Conservation (phyloP, 345 rosid genomes). For the Lumnitzera littorea region DNA sequence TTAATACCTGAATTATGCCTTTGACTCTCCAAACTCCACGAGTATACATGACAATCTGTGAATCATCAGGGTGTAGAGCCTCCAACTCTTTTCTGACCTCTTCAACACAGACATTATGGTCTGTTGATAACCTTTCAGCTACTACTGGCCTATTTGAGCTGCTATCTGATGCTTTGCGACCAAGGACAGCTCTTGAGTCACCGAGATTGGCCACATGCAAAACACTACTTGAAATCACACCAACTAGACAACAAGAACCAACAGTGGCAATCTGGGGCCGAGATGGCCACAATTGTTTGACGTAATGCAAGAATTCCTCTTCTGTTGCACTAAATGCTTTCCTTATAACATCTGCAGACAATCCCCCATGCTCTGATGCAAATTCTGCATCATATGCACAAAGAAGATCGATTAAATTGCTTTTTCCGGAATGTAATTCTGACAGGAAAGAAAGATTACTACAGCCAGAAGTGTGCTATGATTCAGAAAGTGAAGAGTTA, state of each 20-base stretch:
- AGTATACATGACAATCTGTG: conserved; percentile 38
- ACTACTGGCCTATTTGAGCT: conserved; percentile 17
- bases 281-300: conserved; percentile 31
- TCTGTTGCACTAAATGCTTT: conserved; percentile 48
- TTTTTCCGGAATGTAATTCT: no score
- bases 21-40: conserved; percentile 67
- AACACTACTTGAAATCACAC: conserved; percentile 32
- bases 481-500: no score
- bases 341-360: conserved; percentile 43
- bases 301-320: conserved; percentile 46
- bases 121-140: conserved; percentile 54
- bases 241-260: conserved; percentile 68
- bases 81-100: conserved; percentile 70
- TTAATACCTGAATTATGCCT: conserved; percentile 65
- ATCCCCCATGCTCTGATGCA: conserved; percentile 39
- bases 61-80: conserved; percentile 68
- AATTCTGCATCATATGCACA: conserved; percentile 19
- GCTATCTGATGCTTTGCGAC: conserved; percentile 25
- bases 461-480: no score
- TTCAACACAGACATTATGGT: conserved; percentile 53
- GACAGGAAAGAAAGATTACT: no score
- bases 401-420: no score
- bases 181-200: conserved; percentile 63
- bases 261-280: conserved; percentile 52
- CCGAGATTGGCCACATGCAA: conserved; percentile 63